A percentile compares a stretch with the other conserved stretches of the same genome.
Evolutionary conservation across 192 early-diverging fungal species (phyloP).

Genomic region (Piromyces sp.): DNA sequence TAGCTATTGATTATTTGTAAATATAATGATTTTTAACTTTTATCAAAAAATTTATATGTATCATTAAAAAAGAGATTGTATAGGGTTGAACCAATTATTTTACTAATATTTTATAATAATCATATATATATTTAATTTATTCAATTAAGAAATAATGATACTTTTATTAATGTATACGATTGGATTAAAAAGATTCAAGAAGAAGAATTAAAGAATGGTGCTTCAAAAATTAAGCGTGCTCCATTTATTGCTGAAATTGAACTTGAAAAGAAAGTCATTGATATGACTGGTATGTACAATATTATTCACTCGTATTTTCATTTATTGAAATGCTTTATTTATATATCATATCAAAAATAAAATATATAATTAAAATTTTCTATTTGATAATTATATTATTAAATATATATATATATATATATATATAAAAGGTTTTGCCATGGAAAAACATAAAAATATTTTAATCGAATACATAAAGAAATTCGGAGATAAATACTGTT

Average conservation of each 20-base stretch:
- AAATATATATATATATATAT: no score
- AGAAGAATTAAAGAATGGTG: not conserved
- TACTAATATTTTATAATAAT: no score
- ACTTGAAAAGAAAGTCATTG: slow-evolving; percentile 12
- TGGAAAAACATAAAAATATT: slow-evolving; percentile 7
- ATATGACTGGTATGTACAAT: not conserved
- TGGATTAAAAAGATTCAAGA: not conserved
- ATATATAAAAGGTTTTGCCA: not conserved
- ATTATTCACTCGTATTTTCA: no score
- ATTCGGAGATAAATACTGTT: slow-evolving; percentile 47
- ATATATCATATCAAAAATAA: no score
- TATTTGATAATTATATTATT: no score
- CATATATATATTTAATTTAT: not conserved
- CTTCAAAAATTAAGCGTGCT: slow-evolving; percentile 29
- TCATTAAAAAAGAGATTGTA: no score
- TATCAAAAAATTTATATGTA: no score
- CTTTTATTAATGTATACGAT: not conserved
- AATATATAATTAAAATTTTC: no score
- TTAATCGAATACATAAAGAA: slow-evolving; percentile 33
- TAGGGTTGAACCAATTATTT: no score
- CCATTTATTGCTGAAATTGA: slow-evolving; percentile 57
- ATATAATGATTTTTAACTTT: not conserved
- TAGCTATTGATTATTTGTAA: not conserved
- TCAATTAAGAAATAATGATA: not conserved
- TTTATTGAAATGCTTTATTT: no score